phyloP scores from a whole-genome alignment of 1,139 yeast species.

The Kodamaea ohmeri region DNA sequence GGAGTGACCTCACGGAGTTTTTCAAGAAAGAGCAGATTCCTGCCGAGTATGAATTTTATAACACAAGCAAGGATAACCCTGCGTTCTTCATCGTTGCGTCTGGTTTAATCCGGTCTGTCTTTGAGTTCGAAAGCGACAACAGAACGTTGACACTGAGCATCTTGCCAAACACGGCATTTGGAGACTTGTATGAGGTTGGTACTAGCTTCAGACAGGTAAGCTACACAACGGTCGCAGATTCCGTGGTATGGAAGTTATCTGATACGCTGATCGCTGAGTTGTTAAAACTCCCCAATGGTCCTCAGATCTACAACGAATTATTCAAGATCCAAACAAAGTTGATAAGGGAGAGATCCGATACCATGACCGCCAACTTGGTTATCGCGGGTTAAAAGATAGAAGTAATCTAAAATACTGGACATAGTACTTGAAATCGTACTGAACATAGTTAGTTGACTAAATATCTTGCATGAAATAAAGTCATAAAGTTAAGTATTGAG shows the following conservation, averaged over 20 bases:
- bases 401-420: neutral
- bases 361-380: conserved; percentile 65
- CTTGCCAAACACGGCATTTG: conserved; percentile 88
- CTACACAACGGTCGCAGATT: conserved; percentile 50
- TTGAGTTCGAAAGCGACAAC: conserved; percentile 51
- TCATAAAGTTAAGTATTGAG: no score
- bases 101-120: conserved; percentile 67
- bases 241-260: conserved; percentile 72
- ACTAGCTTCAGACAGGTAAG: conserved; percentile 40
- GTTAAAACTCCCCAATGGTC: conserved; percentile 41
- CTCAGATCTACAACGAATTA: conserved; percentile 65
- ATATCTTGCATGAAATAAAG: no score
- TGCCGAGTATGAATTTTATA: conserved; percentile 49
- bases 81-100: conserved; percentile 72
- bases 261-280: conserved; percentile 44
- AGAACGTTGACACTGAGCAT: conserved; percentile 71
- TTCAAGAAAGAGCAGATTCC: conserved; percentile 51
- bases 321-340: conserved; percentile 62
- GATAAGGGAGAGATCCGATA: conserved; percentile 70
- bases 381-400: conserved; percentile 45
- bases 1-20: conserved; percentile 56
- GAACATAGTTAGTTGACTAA: no score
- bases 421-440: neutral
- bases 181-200: conserved; percentile 51
- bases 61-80: conserved; percentile 32